A percentile compares a stretch with the other conserved stretches of the same genome.
Conservation (phyloP, 2,329 filamentous ascomycete genomes). For the Ophiostoma fasciatum region DNA sequence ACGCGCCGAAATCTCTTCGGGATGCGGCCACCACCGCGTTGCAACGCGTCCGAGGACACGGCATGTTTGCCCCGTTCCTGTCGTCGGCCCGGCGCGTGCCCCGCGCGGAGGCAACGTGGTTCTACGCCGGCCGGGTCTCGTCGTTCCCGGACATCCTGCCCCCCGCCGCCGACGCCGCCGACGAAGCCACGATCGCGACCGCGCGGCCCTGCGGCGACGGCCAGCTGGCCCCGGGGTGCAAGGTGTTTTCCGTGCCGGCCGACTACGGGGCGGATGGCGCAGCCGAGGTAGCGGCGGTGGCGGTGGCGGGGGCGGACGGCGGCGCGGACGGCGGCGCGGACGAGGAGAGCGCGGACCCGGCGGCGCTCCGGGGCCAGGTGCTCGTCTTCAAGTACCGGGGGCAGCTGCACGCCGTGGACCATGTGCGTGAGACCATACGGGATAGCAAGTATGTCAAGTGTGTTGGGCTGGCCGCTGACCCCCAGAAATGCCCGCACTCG, state of each 20-base stretch:
- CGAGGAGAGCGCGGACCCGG: constrained; percentile 18
- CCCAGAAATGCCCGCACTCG: constrained; percentile 52
- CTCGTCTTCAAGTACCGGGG: constrained; percentile 49
- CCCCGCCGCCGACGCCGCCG: constrained; percentile 14
- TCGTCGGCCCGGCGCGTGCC: too few species aligned
- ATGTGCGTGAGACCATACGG: constrained; percentile 31
- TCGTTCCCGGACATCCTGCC: constrained; percentile 37
- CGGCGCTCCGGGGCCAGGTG: constrained; percentile 43
- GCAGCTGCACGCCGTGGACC: constrained; percentile 52
- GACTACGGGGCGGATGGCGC: constrained; percentile 20
- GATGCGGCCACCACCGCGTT: too few species aligned
- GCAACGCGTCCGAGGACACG: too few species aligned
- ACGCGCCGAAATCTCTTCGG: too few species aligned
- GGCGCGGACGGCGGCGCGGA: constrained; percentile 16
- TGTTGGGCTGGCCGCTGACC: not conserved
- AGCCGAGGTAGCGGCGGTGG: constrained; percentile 20
- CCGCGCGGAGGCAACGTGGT: too few species aligned
- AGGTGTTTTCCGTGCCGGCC: constrained; percentile 37
- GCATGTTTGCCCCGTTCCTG: too few species aligned
- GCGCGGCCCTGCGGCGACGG: constrained; percentile 21
- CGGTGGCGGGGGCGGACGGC: too few species aligned
- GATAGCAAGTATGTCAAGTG: not conserved
- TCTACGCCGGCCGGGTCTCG: constrained; percentile 37
- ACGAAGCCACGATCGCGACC: constrained; percentile 18
- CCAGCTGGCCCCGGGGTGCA: constrained; percentile 38